phyloP scores from a whole-genome alignment of 352 stramenopile species.

The Globisporangium echinulatum region DNA sequence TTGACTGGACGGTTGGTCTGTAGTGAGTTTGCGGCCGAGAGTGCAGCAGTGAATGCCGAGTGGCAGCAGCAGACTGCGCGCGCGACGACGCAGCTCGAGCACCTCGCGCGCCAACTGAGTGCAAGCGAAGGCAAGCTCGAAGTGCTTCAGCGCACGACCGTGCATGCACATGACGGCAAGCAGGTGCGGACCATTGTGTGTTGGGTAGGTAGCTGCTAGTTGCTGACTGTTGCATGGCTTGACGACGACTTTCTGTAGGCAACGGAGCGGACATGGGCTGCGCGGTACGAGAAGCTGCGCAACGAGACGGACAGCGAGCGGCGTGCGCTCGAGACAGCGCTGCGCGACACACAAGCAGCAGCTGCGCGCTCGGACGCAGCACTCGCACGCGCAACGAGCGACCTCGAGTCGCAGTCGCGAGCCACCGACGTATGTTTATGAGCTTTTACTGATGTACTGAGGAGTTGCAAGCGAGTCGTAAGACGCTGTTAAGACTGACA shows the following conservation, averaged over 20 bases:
- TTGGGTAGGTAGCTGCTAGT: not conserved
- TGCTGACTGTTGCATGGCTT: not conserved
- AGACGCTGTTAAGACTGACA: not conserved
- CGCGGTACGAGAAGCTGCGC: conserved; percentile 37
- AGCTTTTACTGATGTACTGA: not conserved
- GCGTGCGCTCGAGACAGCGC: conserved; percentile 35
- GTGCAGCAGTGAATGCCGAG: conserved; percentile 22
- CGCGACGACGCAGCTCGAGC: conserved; percentile 37
- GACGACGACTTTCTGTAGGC: conserved; percentile 2
- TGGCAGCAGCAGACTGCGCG: conserved; percentile 39
- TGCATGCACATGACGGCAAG: conserved; percentile 40
- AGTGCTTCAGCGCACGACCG: conserved; percentile 29
- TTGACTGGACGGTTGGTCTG: not conserved
- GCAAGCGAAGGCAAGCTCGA: conserved; percentile 46
- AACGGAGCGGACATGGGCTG: conserved; percentile 31
- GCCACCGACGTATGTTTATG: conserved; percentile 17
- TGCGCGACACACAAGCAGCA: conserved; percentile 31
- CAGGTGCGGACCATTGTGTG: conserved; percentile 16
- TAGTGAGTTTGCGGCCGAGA: conserved; percentile 43
- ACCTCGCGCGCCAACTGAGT: conserved; percentile 31
- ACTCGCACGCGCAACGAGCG: conserved; percentile 22
- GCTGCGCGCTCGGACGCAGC: conserved; percentile 24
- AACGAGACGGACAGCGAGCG: conserved; percentile 33
- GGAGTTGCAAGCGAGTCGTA: too few relatives aligned
- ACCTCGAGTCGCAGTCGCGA: conserved; percentile 25